Conservation (phyloP, 768 basidiomycete genomes). For the Phylloporus scabripes region DNA sequence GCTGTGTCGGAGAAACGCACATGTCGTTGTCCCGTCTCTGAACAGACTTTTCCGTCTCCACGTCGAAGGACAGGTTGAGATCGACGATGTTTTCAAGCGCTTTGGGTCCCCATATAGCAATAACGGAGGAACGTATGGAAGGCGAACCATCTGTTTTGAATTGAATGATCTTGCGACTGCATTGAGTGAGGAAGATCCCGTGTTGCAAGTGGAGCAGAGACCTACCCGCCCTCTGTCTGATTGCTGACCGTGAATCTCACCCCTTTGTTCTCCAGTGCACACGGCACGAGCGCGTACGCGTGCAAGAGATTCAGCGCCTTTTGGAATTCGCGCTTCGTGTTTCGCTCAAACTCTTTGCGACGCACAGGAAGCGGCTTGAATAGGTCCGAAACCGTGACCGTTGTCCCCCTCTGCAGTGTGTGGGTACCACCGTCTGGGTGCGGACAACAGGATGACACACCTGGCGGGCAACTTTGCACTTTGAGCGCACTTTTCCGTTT, state of each 20-base stretch:
- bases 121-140: conserved; percentile 57
- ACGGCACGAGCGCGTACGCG: conserved; percentile 88
- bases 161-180: conserved; percentile 59
- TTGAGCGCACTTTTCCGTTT: conserved; percentile 53
- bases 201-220: neutral
- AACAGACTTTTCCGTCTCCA: conserved; percentile 56
- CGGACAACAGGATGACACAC: conserved; percentile 35
- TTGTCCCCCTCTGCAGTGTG: conserved; percentile 76
- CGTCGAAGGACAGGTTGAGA: conserved; percentile 62
- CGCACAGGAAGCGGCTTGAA: conserved; percentile 86
- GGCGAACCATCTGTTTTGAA: conserved; percentile 67
- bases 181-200: conserved; percentile 2
- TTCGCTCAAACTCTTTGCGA: conserved; percentile 85
- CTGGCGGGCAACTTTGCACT: conserved; percentile 68
- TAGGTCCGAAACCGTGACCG: conserved; percentile 61
- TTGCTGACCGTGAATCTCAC: conserved; percentile 74
- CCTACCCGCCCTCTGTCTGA: conserved; percentile 64
- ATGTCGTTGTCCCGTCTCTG: conserved; percentile 20
- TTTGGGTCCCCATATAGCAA: conserved; percentile 82
- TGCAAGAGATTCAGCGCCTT: conserved; percentile 79
- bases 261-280: conserved; percentile 48
- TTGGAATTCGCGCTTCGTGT: conserved; percentile 81
- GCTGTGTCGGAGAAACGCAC: conserved; percentile 10
- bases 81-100: conserved; percentile 69
- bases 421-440: neutral